Evolutionary conservation across 306 rosid genomes (phyloP).

Genomic region (Erythrophleum fordii): DNA sequence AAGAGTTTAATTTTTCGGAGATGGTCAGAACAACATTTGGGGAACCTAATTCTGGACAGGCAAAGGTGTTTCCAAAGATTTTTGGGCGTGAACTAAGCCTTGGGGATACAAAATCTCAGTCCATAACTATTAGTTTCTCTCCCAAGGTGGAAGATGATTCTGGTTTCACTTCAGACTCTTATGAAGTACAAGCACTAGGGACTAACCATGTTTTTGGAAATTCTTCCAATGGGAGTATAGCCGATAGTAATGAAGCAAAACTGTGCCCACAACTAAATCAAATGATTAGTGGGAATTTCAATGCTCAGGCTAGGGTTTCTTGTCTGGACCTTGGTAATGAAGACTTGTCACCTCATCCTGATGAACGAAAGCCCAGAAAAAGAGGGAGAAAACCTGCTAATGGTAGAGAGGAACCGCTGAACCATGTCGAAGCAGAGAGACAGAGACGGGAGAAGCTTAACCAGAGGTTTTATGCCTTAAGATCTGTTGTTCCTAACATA

Average conservation of each 20-base stretch:
- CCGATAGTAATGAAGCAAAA: slow-evolving; percentile 55
- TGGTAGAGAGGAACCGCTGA: slow-evolving; percentile 79
- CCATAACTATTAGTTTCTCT: slow-evolving; percentile 61
- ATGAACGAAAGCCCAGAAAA: slow-evolving; percentile 75
- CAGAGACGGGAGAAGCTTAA: slow-evolving; percentile 84
- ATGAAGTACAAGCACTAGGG: slow-evolving; percentile 39
- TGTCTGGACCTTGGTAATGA: slow-evolving; percentile 58
- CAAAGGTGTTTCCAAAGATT: slow-evolving; percentile 66
- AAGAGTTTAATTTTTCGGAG: slow-evolving; percentile 9
- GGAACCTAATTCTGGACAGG: slow-evolving; percentile 48
- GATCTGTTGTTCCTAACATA: slow-evolving; percentile 81
- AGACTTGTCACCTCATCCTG: slow-evolving; percentile 58
- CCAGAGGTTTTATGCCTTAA: slow-evolving; percentile 73
- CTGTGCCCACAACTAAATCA: slow-evolving; percentile 52
- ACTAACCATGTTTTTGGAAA: slow-evolving; percentile 48
- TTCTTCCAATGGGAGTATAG: slow-evolving; percentile 58
- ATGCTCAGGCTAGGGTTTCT: slow-evolving; percentile 52
- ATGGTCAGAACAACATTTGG: slow-evolving; percentile 42
- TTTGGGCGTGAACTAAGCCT: slow-evolving; percentile 71
- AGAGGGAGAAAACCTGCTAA: slow-evolving; percentile 82
- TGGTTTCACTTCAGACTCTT: slow-evolving; percentile 29
- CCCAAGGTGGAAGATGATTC: slow-evolving; percentile 45
- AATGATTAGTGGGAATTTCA: slow-evolving; percentile 54
- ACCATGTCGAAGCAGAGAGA: slow-evolving; percentile 80
- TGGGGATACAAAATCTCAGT: slow-evolving; percentile 56